Percentiles rank a stretch among this genome's conserved stretches.
phyloP scores from a whole-genome alignment of 2,329 filamentous ascomycete species.

The Lasiodiplodia sp. region DNA sequence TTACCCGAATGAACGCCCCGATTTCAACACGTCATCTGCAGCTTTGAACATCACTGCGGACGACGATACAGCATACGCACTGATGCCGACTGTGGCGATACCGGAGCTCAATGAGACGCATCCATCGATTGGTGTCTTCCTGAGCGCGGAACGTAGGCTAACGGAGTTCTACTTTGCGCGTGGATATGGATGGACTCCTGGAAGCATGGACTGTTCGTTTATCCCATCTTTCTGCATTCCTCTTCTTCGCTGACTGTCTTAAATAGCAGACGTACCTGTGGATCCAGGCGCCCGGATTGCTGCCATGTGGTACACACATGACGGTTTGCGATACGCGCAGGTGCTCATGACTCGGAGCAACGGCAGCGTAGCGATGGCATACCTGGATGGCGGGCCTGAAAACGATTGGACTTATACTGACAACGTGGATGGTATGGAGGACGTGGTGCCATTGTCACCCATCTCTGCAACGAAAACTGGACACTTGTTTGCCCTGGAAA shows the following conservation, averaged over 20 bases:
- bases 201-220: not conserved
- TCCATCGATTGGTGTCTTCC: not conserved
- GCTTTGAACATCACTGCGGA: not conserved
- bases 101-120: not conserved
- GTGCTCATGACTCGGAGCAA: not conserved
- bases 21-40: not conserved
- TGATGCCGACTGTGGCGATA: not conserved
- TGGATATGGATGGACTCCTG: not conserved
- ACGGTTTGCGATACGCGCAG: not conserved
- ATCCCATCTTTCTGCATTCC: not conserved
- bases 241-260: not conserved
- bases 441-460: not conserved
- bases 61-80: not conserved
- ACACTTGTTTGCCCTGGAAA: not conserved
- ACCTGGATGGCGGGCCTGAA: not conserved
- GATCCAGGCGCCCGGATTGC: not conserved
- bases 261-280: not conserved
- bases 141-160: not conserved
- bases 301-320: not conserved
- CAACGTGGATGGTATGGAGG: not conserved
- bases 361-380: constrained; percentile 16
- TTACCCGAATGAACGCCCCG: not conserved
- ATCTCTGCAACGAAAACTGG: not conserved
- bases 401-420: not conserved
- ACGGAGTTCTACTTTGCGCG: not conserved